Percentiles rank a stretch among this genome's conserved stretches.
Evolutionary conservation across 805 yeast genomes (phyloP).

Genomic region (Zygosaccharomyces bailii): DNA sequence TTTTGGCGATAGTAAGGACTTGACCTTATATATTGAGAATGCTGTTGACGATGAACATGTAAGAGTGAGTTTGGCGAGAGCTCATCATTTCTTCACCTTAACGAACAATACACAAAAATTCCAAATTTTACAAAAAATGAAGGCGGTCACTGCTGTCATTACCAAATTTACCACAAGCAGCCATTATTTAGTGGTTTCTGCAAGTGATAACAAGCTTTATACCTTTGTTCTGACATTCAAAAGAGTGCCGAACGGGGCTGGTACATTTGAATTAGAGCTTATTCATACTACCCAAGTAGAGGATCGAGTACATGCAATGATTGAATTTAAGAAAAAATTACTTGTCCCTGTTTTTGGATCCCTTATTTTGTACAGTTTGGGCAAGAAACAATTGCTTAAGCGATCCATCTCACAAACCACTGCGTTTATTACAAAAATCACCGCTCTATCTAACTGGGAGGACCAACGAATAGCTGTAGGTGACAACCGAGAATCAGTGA

Average conservation of each 20-base stretch:
- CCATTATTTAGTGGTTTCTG: slow-evolving; percentile 46
- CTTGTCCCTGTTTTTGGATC: slow-evolving; percentile 54
- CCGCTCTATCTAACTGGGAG: slow-evolving; percentile 46
- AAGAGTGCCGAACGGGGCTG: slow-evolving; percentile 22
- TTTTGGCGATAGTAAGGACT: slow-evolving; percentile 18
- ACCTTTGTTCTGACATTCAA: slow-evolving; percentile 22
- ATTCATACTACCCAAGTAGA: slow-evolving; percentile 61
- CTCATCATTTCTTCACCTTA: slow-evolving; percentile 9
- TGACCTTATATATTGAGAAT: slow-evolving; percentile 45
- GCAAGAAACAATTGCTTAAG: slow-evolving; percentile 72
- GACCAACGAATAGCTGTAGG: slow-evolving; percentile 64
- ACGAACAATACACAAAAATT: neutral
- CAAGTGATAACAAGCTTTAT: slow-evolving; percentile 24
- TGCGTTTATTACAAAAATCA: slow-evolving; percentile 46
- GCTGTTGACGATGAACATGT: slow-evolving; percentile 38
- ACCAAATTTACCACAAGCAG: slow-evolving; percentile 28
- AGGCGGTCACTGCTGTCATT: slow-evolving; percentile 20
- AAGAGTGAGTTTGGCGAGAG: slow-evolving; percentile 13
- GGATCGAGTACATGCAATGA: slow-evolving; percentile 45
- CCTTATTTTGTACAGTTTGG: slow-evolving; percentile 65
- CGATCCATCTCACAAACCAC: slow-evolving; percentile 51
- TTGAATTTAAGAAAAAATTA: slow-evolving; percentile 55
- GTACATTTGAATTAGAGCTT: slow-evolving; percentile 39
- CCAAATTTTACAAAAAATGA: slow-evolving; percentile 9
- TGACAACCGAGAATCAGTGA: slow-evolving; percentile 66